Conservation (phyloP, 805 yeast species). For the Lipomyces yamanashiensis region DNA sequence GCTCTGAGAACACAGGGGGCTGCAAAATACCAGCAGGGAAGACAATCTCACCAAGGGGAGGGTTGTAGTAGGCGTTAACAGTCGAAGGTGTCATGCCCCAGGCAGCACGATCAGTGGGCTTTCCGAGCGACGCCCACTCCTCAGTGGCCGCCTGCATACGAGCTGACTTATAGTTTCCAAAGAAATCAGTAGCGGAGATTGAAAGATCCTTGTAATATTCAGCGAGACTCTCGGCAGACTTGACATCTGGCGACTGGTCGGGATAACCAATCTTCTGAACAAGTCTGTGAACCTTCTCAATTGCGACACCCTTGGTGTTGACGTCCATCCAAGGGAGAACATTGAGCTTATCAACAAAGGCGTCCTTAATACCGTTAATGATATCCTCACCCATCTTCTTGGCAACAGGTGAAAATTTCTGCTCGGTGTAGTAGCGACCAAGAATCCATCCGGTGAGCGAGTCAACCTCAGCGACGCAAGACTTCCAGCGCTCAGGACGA, state of each 20-base stretch:
- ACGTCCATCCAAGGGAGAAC: conserved; percentile 36
- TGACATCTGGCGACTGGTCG: conserved; percentile 28
- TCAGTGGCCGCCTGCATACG: conserved; percentile 31
- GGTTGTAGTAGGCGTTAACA: conserved; percentile 38
- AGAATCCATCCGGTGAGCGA: conserved; percentile 36
- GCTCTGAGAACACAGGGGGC: conserved; percentile 35
- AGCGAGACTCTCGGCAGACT: conserved; percentile 31
- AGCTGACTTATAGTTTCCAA: conserved; percentile 34
- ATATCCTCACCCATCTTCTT: conserved; percentile 34
- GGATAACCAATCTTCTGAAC: conserved; percentile 38
- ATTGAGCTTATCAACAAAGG: conserved; percentile 29
- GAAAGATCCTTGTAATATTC: conserved; percentile 28
- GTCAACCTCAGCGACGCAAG: conserved; percentile 36
- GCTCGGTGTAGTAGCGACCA: conserved; percentile 34
- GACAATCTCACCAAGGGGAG: conserved; percentile 37
- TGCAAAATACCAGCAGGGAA: conserved; percentile 38
- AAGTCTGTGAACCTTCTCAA: conserved; percentile 30
- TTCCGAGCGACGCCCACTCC: conserved; percentile 30
- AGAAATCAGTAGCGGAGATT: conserved; percentile 24
- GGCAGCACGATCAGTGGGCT: conserved; percentile 33
- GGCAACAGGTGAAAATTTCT: conserved; percentile 34
- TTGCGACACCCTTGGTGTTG: conserved; percentile 33
- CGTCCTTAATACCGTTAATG: conserved; percentile 32
- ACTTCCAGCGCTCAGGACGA: conserved; percentile 36
- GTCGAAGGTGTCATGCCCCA: conserved; percentile 38